Percentiles rank a stretch among this genome's conserved stretches.
These are phyloP conservation scores for Xanthoconium purpureum DNA, from an alignment of 768 basidiomycete species.

Conservation along the genomic window DNA sequence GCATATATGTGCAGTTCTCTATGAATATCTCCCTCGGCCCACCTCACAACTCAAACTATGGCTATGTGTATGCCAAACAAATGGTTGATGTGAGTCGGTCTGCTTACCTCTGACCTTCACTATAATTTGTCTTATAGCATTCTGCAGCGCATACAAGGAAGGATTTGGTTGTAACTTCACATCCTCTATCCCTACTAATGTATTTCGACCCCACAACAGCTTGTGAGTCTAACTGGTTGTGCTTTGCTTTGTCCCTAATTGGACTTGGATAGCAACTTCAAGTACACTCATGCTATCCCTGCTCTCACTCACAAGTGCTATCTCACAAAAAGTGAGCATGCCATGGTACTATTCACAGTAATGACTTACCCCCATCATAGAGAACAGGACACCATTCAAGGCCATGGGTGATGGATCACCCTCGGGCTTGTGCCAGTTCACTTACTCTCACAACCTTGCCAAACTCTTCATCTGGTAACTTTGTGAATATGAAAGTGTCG, in stretches of 20 bases:
- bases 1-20: too few species aligned
- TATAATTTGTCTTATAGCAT: not conserved
- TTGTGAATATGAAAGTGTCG: conserved; percentile 87
- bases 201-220: conserved; percentile 95
- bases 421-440: conserved; percentile 94
- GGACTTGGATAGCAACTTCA: conserved; percentile 61
- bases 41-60: conserved; percentile 93
- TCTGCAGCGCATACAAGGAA: conserved; percentile 84
- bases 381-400: conserved; percentile 76
- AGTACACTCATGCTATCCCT: conserved; percentile 92
- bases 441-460: conserved; percentile 94
- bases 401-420: conserved; percentile 92
- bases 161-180: conserved; percentile 95
- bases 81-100: conserved; percentile 96
- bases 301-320: conserved; percentile 92
- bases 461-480: conserved; percentile 94
- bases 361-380: conserved; percentile 38
- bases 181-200: conserved; percentile 94
- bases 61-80: conserved; percentile 94
- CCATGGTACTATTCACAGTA: not conserved
- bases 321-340: conserved; percentile 73
- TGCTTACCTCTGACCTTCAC: conserved; percentile 20
- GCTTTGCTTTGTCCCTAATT: not conserved
- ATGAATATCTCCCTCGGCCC: conserved; percentile 51
- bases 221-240: conserved; percentile 49